A percentile compares a stretch with the other conserved stretches of the same genome.
Evolutionary conservation across 352 stramenopile genomes (phyloP).

Genomic region (Poterioochromonas sp.): DNA sequence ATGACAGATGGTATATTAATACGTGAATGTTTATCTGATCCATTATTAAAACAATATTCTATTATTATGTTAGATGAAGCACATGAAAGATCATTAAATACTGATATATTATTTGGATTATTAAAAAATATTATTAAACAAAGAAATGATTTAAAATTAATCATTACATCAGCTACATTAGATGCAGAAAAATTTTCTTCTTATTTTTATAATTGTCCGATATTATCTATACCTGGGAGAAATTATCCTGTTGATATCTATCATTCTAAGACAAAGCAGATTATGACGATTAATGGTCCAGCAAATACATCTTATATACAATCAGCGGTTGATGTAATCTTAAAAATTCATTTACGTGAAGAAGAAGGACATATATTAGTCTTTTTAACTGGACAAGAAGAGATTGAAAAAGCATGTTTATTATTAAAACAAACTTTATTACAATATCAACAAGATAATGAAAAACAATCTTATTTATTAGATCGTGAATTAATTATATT

Average conservation of each 20-base stretch:
- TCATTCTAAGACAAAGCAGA: slow-evolving; percentile 63
- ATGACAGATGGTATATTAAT: slow-evolving; percentile 70
- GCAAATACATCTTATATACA: slow-evolving; percentile 67
- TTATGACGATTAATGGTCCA: slow-evolving; percentile 44
- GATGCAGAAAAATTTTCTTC: slow-evolving; percentile 66
- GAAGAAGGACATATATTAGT: slow-evolving; percentile 79
- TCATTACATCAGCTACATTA: slow-evolving; percentile 75
- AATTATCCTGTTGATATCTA: slow-evolving; percentile 84
- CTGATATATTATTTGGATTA: slow-evolving; percentile 79
- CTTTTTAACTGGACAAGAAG: slow-evolving; percentile 86
- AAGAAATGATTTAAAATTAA: slow-evolving; percentile 50
- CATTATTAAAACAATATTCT: slow-evolving; percentile 63
- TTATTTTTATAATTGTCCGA: slow-evolving; percentile 71
- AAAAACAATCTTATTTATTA: slow-evolving; percentile 26
- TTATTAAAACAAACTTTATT: slow-evolving; percentile 47
- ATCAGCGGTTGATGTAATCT: slow-evolving; percentile 65
- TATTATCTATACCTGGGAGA: slow-evolving; percentile 76
- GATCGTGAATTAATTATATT: slow-evolving; percentile 69
- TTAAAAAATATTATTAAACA: slow-evolving; percentile 47
- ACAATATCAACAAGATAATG: slow-evolving; percentile 28
- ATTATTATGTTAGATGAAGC: slow-evolving; percentile 87
- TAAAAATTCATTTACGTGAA: slow-evolving; percentile 63
- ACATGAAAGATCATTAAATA: slow-evolving; percentile 86
- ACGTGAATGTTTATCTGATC: slow-evolving; percentile 61
- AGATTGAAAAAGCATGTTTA: slow-evolving; percentile 81